Evolutionary conservation across 345 rosid species (phyloP).

Genomic region (Brassica carinata): DNA sequence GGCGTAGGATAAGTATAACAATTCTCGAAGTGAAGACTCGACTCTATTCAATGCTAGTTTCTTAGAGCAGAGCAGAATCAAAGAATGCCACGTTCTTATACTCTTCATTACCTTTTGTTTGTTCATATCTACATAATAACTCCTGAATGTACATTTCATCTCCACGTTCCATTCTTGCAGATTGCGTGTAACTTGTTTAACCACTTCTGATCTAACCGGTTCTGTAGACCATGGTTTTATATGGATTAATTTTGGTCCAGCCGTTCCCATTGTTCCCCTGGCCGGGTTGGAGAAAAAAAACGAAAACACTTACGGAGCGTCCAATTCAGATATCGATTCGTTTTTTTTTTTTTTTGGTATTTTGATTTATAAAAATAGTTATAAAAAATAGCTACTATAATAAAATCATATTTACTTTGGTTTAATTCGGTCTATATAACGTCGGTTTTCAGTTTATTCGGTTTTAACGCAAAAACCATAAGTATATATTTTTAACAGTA

Average conservation of each 20-base stretch:
- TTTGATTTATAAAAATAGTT: too few relatives aligned
- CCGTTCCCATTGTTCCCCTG: background rate
- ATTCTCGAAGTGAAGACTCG: conserved; percentile 30
- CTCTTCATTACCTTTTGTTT: conserved; percentile 12
- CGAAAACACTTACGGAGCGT: too few relatives aligned
- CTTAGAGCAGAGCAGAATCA: conserved; percentile 3
- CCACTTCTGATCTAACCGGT: background rate
- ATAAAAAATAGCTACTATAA: too few relatives aligned
- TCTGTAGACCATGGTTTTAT: background rate
- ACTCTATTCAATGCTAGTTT: conserved; percentile 23
- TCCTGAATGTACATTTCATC: background rate
- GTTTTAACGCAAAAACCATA: too few relatives aligned
- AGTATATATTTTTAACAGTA: too few relatives aligned
- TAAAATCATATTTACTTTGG: too few relatives aligned
- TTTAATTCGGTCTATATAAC: too few relatives aligned
- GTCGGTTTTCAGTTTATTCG: too few relatives aligned
- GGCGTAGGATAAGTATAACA: conserved; percentile 34
- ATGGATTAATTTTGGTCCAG: background rate
- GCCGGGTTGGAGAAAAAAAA: background rate
- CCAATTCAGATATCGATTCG: too few relatives aligned
- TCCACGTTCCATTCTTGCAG: background rate
- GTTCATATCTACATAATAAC: conserved; percentile 2
- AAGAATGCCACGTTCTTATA: conserved; percentile 15
- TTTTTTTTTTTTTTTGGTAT: too few relatives aligned
- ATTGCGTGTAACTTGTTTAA: background rate